phyloP scores from a whole-genome alignment of 1,139 yeast genomes.

The Diutina mesorugosa region DNA sequence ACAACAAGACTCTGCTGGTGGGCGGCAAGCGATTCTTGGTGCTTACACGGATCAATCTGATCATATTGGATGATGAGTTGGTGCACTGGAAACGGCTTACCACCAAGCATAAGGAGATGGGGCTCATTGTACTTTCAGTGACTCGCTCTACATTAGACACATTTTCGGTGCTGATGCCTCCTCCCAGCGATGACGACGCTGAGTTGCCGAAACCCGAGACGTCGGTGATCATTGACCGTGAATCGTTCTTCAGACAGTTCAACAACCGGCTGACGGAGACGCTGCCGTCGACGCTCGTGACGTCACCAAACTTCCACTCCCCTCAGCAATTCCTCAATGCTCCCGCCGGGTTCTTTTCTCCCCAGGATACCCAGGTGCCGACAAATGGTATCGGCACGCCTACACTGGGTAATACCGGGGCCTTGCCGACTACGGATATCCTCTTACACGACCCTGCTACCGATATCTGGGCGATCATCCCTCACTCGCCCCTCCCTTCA shows the following conservation, averaged over 20 bases:
- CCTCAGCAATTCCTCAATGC: conserved; percentile 28
- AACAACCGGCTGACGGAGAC: background rate
- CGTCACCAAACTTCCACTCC: conserved; percentile 15
- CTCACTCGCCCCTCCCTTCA: conserved; percentile 48
- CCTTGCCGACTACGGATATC: conserved; percentile 12
- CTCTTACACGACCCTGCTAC: conserved; percentile 37
- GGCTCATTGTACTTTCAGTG: conserved; percentile 44
- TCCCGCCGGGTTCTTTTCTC: conserved; percentile 24
- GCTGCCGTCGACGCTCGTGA: background rate
- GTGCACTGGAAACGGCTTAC: conserved; percentile 68
- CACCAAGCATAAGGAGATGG: conserved; percentile 43
- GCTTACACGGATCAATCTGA: conserved; percentile 55
- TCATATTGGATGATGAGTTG: conserved; percentile 68
- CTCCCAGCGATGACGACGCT: background rate
- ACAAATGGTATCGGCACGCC: conserved; percentile 10
- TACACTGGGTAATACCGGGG: conserved; percentile 4
- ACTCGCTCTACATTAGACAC: background rate
- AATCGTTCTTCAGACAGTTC: background rate
- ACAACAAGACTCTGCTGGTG: conserved; percentile 17
- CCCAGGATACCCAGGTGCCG: conserved; percentile 9
- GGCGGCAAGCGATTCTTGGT: conserved; percentile 53
- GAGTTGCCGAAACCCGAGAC: background rate
- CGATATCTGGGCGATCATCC: conserved; percentile 41
- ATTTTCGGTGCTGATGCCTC: background rate
- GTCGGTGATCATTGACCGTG: background rate